Percentiles rank a stretch among this genome's conserved stretches.
These are phyloP conservation scores for Alternaria sp. DNA, from an alignment of 2,329 filamentous ascomycete genomes.

Conservation along the genomic window DNA sequence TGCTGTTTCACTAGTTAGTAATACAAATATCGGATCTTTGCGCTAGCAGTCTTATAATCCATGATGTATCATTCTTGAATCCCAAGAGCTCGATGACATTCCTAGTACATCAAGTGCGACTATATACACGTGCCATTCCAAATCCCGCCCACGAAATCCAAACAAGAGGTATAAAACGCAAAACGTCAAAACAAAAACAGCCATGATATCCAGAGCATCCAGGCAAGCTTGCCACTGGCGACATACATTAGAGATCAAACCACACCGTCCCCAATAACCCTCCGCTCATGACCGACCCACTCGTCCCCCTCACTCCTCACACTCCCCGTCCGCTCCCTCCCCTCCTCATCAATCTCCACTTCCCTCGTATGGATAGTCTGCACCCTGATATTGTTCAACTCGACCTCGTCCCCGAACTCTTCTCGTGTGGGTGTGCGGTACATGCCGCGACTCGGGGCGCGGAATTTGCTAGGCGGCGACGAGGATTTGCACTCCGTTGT, in stretches of 20 bases:
- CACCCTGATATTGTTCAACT: constrained; percentile 26
- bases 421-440: background rate
- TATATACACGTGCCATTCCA: background rate
- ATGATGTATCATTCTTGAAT: background rate
- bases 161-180: background rate
- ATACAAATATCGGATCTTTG: background rate
- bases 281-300: background rate
- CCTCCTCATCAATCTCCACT: constrained; percentile 14
- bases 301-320: background rate
- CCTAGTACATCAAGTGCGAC: background rate
- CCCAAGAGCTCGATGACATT: background rate
- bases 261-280: background rate
- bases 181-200: background rate
- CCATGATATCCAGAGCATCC: background rate
- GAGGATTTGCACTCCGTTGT: background rate
- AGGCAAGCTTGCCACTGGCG: background rate
- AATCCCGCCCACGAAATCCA: background rate
- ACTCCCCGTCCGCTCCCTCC: background rate
- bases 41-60: background rate
- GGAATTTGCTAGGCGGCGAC: background rate
- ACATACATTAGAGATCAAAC: background rate
- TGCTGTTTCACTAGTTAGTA: background rate
- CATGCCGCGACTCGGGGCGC: background rate
- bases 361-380: constrained; percentile 17
- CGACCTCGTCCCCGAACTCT: constrained; percentile 20